Evolutionary conservation across 768 basidiomycete species (phyloP), one percentile per base, ranked within the genome.

Genomic region (Sutorius australiensis): DNA sequence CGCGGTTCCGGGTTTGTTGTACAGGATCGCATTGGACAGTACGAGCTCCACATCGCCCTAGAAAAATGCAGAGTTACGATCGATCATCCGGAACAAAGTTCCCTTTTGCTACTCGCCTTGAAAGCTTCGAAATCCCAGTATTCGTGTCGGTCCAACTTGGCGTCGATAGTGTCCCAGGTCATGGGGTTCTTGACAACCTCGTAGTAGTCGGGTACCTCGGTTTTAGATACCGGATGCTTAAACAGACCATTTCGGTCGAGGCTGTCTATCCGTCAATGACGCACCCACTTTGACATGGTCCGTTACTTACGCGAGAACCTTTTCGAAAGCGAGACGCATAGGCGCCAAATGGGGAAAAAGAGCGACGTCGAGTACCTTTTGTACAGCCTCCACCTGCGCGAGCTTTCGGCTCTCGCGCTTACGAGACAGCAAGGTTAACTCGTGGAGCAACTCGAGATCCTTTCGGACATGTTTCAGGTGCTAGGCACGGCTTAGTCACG

Each of bases 161-260:
- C 70, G 42, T 91, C 86, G 63, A 99, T 95, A 28, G 76, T 77
- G 12, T 76, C 77, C 84, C 95, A 94, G 55, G 86, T 87, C 92
- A 97, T 97, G 0, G 97, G 97, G 4, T 78, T 74, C 61, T 83
- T 78, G 62, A 99, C 79, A 33, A 97, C 75, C 42, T 92, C 87
- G 63, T 88, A 92, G 67, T 99, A 99, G 64, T 98, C 95, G 1
- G 89, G 90, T 0, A 95, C 92, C 37, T 88, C 82, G 1, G 71
- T 73, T 59, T 76, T 84, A 38, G 84, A 86, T 34, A 98, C 93
- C 0, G 95, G 92, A 54, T 86, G 81, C 54, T 82, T 81, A 72
- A 98, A 98, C 56, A 84, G 77, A 40, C 85, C 86, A 6, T 79
- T 73, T 16, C 81, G 79, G 65, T 98, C 94, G 44, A 80, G 64